A percentile compares a stretch with the other conserved stretches of the same genome.
Conservation (phyloP, 208 protist species). For the Naegleria lovaniensis region DNA sequence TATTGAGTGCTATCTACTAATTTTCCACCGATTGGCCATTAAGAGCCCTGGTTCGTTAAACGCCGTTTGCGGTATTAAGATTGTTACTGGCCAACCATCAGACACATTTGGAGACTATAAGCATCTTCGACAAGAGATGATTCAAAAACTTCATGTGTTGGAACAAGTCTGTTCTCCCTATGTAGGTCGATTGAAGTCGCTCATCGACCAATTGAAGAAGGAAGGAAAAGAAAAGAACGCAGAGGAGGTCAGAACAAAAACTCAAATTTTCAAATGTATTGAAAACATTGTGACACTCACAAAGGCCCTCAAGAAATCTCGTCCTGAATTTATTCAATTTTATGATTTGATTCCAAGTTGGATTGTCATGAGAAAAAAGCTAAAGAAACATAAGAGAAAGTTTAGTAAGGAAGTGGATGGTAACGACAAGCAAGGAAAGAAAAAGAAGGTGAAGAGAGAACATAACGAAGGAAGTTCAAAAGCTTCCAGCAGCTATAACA, state of each 20-base stretch:
- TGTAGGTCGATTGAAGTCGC: not conserved
- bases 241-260: not conserved
- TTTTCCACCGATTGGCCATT: not conserved
- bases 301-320: not conserved
- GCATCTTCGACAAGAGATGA: not conserved
- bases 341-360: not conserved
- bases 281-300: not conserved
- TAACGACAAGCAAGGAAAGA: not conserved
- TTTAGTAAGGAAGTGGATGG: not conserved
- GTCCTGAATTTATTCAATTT: not conserved
- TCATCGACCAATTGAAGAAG: not conserved
- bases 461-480: not conserved
- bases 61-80: conserved; percentile 15
- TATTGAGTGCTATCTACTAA: not conserved
- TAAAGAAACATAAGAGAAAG: not conserved
- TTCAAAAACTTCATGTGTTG: not conserved
- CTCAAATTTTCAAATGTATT: not conserved
- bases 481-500: not conserved
- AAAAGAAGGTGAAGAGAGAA: not conserved
- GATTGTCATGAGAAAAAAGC: not conserved
- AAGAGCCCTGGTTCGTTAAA: not conserved
- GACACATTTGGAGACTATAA: not conserved
- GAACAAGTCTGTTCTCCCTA: not conserved
- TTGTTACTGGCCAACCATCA: conserved; percentile 9
- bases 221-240: not conserved